Base-by-base conservation (phyloP, 768 basidiomycete genomes). In the Lentinula raphanica region DNA sequence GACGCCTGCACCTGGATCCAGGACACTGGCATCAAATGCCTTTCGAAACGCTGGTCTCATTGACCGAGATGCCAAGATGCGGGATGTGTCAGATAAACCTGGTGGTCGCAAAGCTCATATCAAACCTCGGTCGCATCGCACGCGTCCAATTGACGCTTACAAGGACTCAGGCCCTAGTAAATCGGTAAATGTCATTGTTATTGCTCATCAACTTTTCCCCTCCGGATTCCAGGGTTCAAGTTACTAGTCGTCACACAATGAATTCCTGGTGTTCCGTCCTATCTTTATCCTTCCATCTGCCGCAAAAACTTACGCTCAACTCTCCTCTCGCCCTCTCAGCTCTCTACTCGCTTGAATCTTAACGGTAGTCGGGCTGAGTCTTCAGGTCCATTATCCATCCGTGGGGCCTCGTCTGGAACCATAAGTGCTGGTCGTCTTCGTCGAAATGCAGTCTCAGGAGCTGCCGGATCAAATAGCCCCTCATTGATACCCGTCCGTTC, bases 51-150 rank as follows among this genome's bases (percentile, higher is more conserved):
- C 87, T 2, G 90, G 89, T 40, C 83, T 91, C 67, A 86, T 90
- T 60, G 88, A 90, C 78, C 76, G 82, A 58, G 90, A 92, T 69
- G 76, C 84, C 58, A 80, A 76, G 63, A 91, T 92, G 90, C 82
- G 84, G 60, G 89, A 92, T 65, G 73, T 76, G 44, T 76, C 80
- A 8, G 82, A 84, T 72, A 87, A 77, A 63, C 87, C 86, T 5
- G 87, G 87, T 50, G 88, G 88, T 23, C 81, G 88, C 66, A 92
- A 91, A 69, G 82, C 82, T 45, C 64, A 77, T n/a, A 74, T 77
- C 15, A 89, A 87, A 74, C 71, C 79, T 62, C 79, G 84, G 27
- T 73, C 80, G 5, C 85, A 88, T 68, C 79, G 85, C 60, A 73
- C 81, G 9, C 78, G 86, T 56, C 74, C 81, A 49, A 77, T 84